Conservation (phyloP, 768 basidiomycete genomes). For the Ephemerocybe angulata region DNA sequence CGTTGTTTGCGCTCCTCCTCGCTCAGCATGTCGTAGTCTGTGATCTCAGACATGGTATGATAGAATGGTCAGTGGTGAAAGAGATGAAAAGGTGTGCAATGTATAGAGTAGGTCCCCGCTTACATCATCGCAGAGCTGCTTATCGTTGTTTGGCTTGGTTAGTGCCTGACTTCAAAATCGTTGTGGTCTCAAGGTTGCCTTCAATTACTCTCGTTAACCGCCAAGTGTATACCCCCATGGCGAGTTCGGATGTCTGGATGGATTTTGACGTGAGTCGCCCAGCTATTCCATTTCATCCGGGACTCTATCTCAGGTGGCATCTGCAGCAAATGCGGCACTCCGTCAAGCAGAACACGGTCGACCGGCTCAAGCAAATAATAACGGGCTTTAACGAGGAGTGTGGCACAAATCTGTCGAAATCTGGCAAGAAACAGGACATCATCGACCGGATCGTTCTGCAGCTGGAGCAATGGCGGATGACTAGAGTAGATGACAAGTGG, state of each 20-base stretch:
- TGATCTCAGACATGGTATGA: slow-evolving; percentile 6
- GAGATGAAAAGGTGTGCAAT: not conserved
- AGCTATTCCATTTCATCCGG: slow-evolving; percentile 13
- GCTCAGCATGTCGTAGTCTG: slow-evolving; percentile 70
- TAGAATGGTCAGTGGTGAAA: not conserved
- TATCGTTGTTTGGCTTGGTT: slow-evolving; percentile 7
- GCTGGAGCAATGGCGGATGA: slow-evolving; percentile 58
- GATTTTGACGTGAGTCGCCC: slow-evolving; percentile 67
- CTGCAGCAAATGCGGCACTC: slow-evolving; percentile 63
- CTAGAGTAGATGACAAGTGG: slow-evolving; percentile 62
- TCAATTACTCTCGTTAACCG: not conserved
- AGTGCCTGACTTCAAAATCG: not conserved
- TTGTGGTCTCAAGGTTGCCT: not conserved
- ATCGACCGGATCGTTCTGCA: slow-evolving; percentile 67
- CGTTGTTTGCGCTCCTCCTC: slow-evolving; percentile 70
- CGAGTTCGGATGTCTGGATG: slow-evolving; percentile 56
- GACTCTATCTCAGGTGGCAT: slow-evolving; percentile 10
- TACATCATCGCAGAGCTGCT: slow-evolving; percentile 5
- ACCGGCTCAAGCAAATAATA: slow-evolving; percentile 80
- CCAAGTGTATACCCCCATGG: slow-evolving; percentile 41
- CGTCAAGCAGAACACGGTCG: slow-evolving; percentile 72
- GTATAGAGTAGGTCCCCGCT: not conserved
- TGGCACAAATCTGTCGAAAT: slow-evolving; percentile 58
- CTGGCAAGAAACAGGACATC: slow-evolving; percentile 85
- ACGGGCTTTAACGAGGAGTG: slow-evolving; percentile 78